phyloP scores from a whole-genome alignment of 1,284 basidiomycete species.

The Agaricales sp. region DNA sequence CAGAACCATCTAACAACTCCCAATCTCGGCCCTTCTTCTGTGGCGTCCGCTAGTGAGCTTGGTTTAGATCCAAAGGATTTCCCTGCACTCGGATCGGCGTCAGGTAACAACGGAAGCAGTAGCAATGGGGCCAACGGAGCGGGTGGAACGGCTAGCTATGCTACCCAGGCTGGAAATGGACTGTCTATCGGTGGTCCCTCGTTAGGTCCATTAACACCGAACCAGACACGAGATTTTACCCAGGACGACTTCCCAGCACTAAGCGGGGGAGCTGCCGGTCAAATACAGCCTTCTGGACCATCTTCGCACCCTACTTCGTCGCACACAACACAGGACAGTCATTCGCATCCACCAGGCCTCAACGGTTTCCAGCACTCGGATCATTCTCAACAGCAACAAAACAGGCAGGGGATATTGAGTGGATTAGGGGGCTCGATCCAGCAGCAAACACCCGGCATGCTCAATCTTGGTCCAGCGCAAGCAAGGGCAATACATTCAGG shows the following conservation, averaged over 20 bases:
- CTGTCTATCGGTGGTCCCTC: conserved; percentile 32
- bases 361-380: conserved; percentile 52
- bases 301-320: conserved; percentile 21
- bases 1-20: conserved; percentile 45
- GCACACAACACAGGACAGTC: conserved; percentile 24
- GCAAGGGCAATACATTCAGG: conserved; percentile 48
- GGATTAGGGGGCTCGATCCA: conserved; percentile 31
- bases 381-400: conserved; percentile 28
- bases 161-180: conserved; percentile 63
- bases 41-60: conserved; percentile 58
- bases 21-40: conserved; percentile 38
- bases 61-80: conserved; percentile 82
- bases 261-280: conserved; percentile 33
- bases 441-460: conserved; percentile 51
- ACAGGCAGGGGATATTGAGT: conserved; percentile 45
- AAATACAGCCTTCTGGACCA: conserved; percentile 29
- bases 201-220: conserved; percentile 22
- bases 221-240: conserved; percentile 58
- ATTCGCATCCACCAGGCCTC: conserved; percentile 59
- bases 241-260: conserved; percentile 79
- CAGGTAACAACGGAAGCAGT: conserved; percentile 25
- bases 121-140: conserved; percentile 24
- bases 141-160: conserved; percentile 50
- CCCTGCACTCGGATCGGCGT: conserved; percentile 64
- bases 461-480: conserved; percentile 46